A percentile compares a stretch with the other conserved stretches of the same genome.
Evolutionary conservation across 2,329 filamentous ascomycete species (phyloP).

Genomic region (Myriosclerotinia scirpicola): DNA sequence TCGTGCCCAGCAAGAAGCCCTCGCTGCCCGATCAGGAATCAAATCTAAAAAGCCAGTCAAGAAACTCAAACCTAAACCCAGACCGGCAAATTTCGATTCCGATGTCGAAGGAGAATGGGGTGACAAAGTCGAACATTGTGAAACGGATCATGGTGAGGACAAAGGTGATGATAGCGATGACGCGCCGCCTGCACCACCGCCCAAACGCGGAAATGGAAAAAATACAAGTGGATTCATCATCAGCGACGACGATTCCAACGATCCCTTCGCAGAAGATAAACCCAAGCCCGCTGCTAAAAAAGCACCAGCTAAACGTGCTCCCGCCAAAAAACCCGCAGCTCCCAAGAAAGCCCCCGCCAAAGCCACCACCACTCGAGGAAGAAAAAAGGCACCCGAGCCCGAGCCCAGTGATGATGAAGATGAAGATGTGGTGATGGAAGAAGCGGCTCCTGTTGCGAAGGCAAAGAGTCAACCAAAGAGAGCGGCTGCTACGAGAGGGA

Average conservation of each 20-base stretch:
- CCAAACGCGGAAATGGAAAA: conserved; percentile 22
- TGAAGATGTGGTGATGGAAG: conserved; percentile 55
- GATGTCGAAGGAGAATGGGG: conserved; percentile 86
- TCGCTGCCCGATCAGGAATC: conserved; percentile 61
- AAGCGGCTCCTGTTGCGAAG: conserved; percentile 43
- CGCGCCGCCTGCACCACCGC: conserved; percentile 39
- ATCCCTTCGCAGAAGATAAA: conserved; percentile 41
- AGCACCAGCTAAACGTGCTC: conserved; percentile 41
- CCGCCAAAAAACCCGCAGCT: conserved; percentile 42
- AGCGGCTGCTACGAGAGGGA: conserved; percentile 35
- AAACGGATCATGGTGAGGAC: conserved; percentile 33
- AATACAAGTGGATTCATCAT: conserved; percentile 13
- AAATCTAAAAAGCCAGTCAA: conserved; percentile 42
- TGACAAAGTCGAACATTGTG: conserved; percentile 50
- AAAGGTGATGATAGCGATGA: conserved; percentile 48
- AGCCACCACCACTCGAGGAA: conserved; percentile 45
- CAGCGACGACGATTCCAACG: conserved; percentile 53
- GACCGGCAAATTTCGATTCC: conserved; percentile 82
- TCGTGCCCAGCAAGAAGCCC: conserved; percentile 69
- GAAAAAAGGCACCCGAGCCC: conserved; percentile 43
- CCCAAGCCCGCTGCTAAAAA: conserved; percentile 1
- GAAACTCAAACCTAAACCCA: conserved; percentile 65
- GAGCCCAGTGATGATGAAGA: conserved; percentile 46
- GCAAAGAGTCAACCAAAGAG: conserved; percentile 41
- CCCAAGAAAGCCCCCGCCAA: conserved; percentile 44